These are phyloP conservation scores for Meredithiella fracta DNA, from an alignment of 2,329 filamentous ascomycete species.

Conservation along the genomic window DNA sequence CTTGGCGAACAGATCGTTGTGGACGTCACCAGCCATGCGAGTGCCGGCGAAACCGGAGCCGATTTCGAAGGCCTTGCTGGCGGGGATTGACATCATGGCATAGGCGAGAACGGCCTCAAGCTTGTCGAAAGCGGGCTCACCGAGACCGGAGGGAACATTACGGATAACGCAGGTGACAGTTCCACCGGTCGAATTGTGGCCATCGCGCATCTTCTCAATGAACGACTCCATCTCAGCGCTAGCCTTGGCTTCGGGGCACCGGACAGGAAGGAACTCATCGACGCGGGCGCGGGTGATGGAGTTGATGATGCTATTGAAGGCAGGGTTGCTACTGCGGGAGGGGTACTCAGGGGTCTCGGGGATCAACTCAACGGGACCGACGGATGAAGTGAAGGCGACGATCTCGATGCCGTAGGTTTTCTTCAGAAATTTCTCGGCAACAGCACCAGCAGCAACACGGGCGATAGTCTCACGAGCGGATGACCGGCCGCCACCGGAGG, in stretches of 20 bases:
- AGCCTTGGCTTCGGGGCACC: constrained; percentile 58
- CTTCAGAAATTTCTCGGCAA: constrained; percentile 81
- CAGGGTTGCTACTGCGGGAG: constrained; percentile 55
- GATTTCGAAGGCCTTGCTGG: constrained; percentile 90
- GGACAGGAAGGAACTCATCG: constrained; percentile 69
- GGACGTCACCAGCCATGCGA: constrained; percentile 69
- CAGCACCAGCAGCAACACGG: constrained; percentile 76
- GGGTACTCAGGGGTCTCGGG: constrained; percentile 53
- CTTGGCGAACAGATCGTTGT: constrained; percentile 73
- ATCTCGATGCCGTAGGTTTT: constrained; percentile 77
- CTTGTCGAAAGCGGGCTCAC: constrained; percentile 92
- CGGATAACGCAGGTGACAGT: constrained; percentile 89
- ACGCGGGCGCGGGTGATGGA: constrained; percentile 59
- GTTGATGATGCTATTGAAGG: constrained; percentile 58
- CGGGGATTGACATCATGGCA: constrained; percentile 88
- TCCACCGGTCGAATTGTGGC: constrained; percentile 78
- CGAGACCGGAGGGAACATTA: constrained; percentile 69
- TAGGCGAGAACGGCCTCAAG: constrained; percentile 81
- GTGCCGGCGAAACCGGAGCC: constrained; percentile 83
- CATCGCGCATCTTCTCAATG: constrained; percentile 64
- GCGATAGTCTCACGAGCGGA: constrained; percentile 92
- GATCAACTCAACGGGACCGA: constrained; percentile 64
- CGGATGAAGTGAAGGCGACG: constrained; percentile 73
- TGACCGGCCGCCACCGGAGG: constrained; percentile 73
- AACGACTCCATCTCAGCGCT: constrained; percentile 58